Percentiles rank a stretch among this genome's conserved stretches.
phyloP scores from a whole-genome alignment of 768 basidiomycete genomes.

The Daedaleopsis sinensis region DNA sequence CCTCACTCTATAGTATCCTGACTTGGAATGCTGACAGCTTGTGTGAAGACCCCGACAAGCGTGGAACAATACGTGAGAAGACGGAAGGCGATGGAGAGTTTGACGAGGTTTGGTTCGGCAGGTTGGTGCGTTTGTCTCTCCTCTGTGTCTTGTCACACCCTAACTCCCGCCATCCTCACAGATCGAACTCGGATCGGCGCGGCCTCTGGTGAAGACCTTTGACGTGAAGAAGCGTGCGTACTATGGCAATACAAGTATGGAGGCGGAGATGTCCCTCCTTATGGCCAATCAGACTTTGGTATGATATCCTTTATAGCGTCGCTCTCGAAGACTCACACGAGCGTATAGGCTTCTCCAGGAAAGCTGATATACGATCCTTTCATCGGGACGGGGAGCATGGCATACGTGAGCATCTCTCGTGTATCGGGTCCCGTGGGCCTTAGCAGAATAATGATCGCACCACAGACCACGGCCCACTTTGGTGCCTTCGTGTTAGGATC shows the following conservation, averaged over 20 bases:
- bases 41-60: slow-evolving; percentile 50
- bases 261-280: slow-evolving; percentile 89
- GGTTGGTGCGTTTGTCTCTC: slow-evolving; percentile 64
- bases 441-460: not conserved
- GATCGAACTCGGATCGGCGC: slow-evolving; percentile 68
- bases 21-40: not conserved
- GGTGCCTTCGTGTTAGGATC: slow-evolving; percentile 88
- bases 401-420: slow-evolving; percentile 57
- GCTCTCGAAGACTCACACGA: not conserved
- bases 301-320: slow-evolving; percentile 13
- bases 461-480: slow-evolving; percentile 82
- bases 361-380: slow-evolving; percentile 96
- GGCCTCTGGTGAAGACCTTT: slow-evolving; percentile 67
- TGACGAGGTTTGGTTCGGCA: slow-evolving; percentile 77
- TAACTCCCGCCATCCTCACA: slow-evolving; percentile 26
- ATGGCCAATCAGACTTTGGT: slow-evolving; percentile 98
- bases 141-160: not conserved
- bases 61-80: slow-evolving; percentile 46
- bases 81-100: slow-evolving; percentile 71
- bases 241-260: slow-evolving; percentile 98
- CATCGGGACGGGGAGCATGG: slow-evolving; percentile 90
- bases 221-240: slow-evolving; percentile 89
- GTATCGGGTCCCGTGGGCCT: not conserved
- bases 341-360: slow-evolving; percentile 74
- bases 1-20: not conserved